Evolutionary conservation across 2,329 filamentous ascomycete species (phyloP), one percentile per base, ranked within the genome.

Genomic region (Dothidotthia symphoricarpi): DNA sequence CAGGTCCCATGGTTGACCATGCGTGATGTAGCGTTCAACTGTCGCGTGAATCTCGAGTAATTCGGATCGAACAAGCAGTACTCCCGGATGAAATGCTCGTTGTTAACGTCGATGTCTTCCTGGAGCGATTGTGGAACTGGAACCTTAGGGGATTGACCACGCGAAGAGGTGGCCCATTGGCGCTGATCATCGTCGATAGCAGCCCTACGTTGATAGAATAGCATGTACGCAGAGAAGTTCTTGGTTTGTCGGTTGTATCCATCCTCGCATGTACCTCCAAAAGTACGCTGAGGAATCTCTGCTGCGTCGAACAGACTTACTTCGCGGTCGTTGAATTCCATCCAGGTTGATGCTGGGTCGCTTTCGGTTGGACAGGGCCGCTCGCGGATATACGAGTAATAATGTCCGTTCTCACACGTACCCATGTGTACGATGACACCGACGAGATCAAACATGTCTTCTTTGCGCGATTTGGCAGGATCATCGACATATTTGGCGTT

Each of bases 331-430:
- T 98, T 97, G 67, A 96, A 96, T 59, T 95, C 88, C 8, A 95
- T 76, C 93, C 93, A 98, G 4, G 71, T 71, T 17, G 52, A 40
- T 35, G 66, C 67, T 36, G 55, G 69, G 9, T 71, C 70, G 4
- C 63, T 63, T 22, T 22, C 19, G 24, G 69, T 63, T 14, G 75
- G 68, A 12, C 70, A 74, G 14, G 87, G 81, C 13, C 89, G 79
- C 63, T 95, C 86, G 36, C 88, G 85, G 47, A 94, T 88, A 63
- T 89, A 97, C 0, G 91, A 97, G 68, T 96, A 97, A 69, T 98
- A 98, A 64, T 98, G 93, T 0, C 93, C 93, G 17, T 88, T 91
- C 60, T 96, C 88, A 10, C 91, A 89, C 3, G 86, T 95, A 12
- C 93, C 93, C 11, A 86, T 85, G 63, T 98, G 93, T 2, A 98